Base-by-base conservation (phyloP, 257 asterid genomes). In the Penstemon eatonii region DNA sequence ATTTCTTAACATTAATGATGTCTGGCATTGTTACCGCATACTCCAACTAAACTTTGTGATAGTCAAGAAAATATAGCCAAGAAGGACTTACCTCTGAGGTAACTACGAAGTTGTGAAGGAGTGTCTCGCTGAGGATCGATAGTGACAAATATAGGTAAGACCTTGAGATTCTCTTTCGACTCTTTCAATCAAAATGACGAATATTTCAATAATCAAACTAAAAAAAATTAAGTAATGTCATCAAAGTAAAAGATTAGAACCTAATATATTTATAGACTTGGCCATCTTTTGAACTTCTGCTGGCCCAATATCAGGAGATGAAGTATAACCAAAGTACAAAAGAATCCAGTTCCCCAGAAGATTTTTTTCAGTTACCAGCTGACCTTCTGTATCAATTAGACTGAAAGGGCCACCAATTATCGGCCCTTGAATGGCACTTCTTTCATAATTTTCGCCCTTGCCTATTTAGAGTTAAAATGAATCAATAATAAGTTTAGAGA, bases 271-370 rank as follows among this genome's bases (percentile, higher is more conserved):
- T 63, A 87, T 73, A 51, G 93, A 64, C 74, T 79, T 81, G 68
- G 89, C 96, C 97, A 91, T 89, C 84, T 94, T 94, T 68, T 76
- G 90, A 80, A 89, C 86, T 82, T 91, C 99, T 39, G 95, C 87
- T 15, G 99, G 97, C 69, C 99, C 99, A 78, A 89, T 78, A 80
- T 94, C 99, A 45, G 99, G 99, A 71, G 99, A 94, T 47, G 96
- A 87, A 72, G 97, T 94, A 75, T 91, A 91, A 55, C 96, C 96
- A 36, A 94, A 94, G 77, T 89, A 89, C 57, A 94, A 67, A 67
- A 94, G 95, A 79, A 91, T 89, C 97, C 99, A 94, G 72, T 83
- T 87, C 53, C 97, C 97, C 65, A 80, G 73, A 77, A 91, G 86
- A 83, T 78, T 82, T 69, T 81, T 84, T 75, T 94, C 96, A n/a